Base-by-base conservation (phyloP, 2,329 filamentous ascomycete genomes). In the Botrytis fragariae region DNA sequence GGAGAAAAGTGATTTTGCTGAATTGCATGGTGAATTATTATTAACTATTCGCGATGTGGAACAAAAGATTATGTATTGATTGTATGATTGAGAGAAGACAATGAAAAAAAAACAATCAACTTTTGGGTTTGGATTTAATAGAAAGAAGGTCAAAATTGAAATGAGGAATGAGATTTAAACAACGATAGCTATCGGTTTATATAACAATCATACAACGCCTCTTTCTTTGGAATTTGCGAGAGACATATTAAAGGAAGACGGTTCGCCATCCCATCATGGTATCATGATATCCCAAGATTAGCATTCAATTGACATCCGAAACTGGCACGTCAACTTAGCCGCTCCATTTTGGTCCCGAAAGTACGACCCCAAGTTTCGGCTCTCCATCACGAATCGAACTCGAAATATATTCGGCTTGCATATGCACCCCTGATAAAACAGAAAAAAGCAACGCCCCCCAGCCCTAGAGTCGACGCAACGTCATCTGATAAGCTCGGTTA, bases 11-110 rank as follows among this genome's bases (percentile, higher is more conserved):
- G 48, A 60, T 75, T 60, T 74, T 79, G 60, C 75, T 77, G 75
- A 79, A 79, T 57, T 78, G 77, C 80, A 82, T 80, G 48, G 71
- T 78, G 75, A 71, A 68, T n/a, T 61, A 54, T 71, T 69, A 44
- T 42, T 62, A 45, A 20, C 32, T 20, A 10, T 61, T 35, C 39
- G 37, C 6, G 65, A 32, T 69, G 44, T 32, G n/a, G 29, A n/a
- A 63, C 9, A 39, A 48, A 70, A 29, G 29, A 48, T 35, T 63
- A 10, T 35, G 7, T 61, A 37, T 45, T 70, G 39, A 48, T 63
- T 70, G 39, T 44, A 35, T 70, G 12, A n/a, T 25, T 6, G 20
- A 70, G 20, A 37, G n/a, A 44, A 12, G 18, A 16, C 8, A 20
- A 25, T 18, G 18, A 51, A 39, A 44, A 18, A 39, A 48, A 39